Evolutionary conservation across 116 monocot species (phyloP).

Genomic region (Zostera marina): DNA sequence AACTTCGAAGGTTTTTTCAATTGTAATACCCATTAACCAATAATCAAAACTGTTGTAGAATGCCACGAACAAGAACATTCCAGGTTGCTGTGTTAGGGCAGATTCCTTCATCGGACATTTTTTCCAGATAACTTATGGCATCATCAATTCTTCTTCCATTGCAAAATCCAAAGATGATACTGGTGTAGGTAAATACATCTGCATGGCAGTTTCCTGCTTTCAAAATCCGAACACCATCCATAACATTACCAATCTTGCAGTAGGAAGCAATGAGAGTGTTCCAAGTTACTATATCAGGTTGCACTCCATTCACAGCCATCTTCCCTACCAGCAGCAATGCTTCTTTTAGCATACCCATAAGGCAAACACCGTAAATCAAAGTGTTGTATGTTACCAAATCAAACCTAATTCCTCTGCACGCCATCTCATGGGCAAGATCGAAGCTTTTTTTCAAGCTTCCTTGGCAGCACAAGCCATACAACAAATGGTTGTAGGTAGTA

Average conservation of each 20-base stretch:
- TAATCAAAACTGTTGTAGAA: too few relatives aligned
- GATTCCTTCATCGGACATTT: conserved; percentile 57
- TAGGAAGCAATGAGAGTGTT: conserved; percentile 49
- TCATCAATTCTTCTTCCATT: conserved; percentile 28
- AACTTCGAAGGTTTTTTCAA: conserved; percentile 31
- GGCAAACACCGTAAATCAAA: conserved; percentile 39
- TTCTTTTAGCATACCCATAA: conserved; percentile 16
- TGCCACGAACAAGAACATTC: conserved; percentile 15
- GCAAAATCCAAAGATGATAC: conserved; percentile 49
- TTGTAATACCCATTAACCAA: too few relatives aligned
- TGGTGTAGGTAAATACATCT: conserved; percentile 58
- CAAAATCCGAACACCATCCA: conserved; percentile 24
- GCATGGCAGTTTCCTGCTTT: conserved; percentile 13
- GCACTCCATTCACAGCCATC: conserved; percentile 46
- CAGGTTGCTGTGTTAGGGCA: conserved; percentile 55
- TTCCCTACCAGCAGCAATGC: conserved; percentile 36
- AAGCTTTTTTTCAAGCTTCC: conserved; percentile 27
- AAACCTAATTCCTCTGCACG: conserved; percentile 17
- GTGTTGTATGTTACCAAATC: conserved; percentile 52
- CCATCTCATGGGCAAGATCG: conserved; percentile 36
- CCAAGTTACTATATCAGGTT: conserved; percentile 47
- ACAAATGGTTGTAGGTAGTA: conserved; percentile 63
- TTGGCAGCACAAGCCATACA: conserved; percentile 47
- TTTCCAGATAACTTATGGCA: conserved; percentile 41
- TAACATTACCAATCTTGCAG: conserved; percentile 40